phyloP scores from a whole-genome alignment of 345 rosid species.

The Citrus hindsii region DNA sequence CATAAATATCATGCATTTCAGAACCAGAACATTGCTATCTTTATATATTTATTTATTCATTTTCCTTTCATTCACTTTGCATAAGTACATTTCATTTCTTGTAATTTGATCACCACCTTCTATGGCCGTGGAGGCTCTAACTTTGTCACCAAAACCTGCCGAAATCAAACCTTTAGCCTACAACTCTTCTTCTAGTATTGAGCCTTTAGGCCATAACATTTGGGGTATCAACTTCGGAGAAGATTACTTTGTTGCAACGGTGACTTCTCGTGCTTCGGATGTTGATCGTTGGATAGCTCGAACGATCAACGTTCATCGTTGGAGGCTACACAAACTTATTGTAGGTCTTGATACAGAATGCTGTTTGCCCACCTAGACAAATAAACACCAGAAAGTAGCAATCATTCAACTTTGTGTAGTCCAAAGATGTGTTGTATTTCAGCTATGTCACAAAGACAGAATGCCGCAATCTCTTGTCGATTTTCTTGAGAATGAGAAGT shows the following conservation, averaged over 20 bases:
- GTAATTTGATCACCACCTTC: too few species aligned
- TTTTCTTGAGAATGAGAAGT: not conserved
- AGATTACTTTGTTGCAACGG: not conserved
- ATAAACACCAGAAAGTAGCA: not conserved
- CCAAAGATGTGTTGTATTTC: not conserved
- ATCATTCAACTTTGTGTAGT: constrained; percentile 1
- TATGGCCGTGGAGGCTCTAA: too few species aligned
- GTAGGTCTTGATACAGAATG: too few species aligned
- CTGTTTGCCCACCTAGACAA: too few species aligned
- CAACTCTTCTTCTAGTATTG: not conserved
- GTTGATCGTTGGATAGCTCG: not conserved
- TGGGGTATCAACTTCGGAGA: not conserved
- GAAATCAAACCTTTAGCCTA: not conserved
- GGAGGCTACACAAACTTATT: not conserved
- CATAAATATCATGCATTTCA: too few species aligned
- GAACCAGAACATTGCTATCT: too few species aligned
- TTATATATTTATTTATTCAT: too few species aligned
- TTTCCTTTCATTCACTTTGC: too few species aligned
- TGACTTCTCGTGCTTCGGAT: not conserved
- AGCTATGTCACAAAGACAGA: not conserved
- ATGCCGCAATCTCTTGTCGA: not conserved
- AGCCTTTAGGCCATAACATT: not conserved
- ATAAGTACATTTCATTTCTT: too few species aligned
- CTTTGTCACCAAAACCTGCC: too few species aligned
- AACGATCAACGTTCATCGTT: not conserved